Evolutionary conservation across 1,284 basidiomycete species (phyloP).

Genomic region (Papiliotrema nemorosa): DNA sequence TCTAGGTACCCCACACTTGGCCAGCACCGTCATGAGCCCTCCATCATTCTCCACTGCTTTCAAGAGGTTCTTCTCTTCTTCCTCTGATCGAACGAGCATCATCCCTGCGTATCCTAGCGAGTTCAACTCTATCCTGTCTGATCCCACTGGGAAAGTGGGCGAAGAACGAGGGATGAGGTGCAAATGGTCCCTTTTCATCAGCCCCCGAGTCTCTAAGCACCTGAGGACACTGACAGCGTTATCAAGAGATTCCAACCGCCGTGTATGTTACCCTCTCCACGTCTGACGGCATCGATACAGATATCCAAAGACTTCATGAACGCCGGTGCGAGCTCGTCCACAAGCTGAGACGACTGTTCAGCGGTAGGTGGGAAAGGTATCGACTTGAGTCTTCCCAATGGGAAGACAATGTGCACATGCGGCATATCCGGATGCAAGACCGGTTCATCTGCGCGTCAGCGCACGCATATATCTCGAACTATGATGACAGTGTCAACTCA

Average conservation of each 20-base stretch:
- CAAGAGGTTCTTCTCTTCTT: conserved; percentile 65
- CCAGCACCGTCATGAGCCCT: conserved; percentile 37
- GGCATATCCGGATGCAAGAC: conserved; percentile 65
- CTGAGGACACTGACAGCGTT: conserved; percentile 54
- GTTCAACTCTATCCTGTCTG: conserved; percentile 61
- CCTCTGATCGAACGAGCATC: conserved; percentile 73
- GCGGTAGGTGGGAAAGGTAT: conserved; percentile 54
- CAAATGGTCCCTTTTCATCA: conserved; percentile 59
- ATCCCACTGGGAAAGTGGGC: conserved; percentile 34
- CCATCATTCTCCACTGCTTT: conserved; percentile 36
- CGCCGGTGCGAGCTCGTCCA: conserved; percentile 58
- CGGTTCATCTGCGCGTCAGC: conserved; percentile 59
- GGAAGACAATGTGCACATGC: conserved; percentile 72
- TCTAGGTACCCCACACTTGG: conserved; percentile 39
- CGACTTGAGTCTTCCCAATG: conserved; percentile 48
- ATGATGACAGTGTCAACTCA: conserved; percentile 43
- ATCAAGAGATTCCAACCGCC: conserved; percentile 72
- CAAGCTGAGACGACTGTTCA: conserved; percentile 49
- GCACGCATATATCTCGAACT: neutral
- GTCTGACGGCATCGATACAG: conserved; percentile 61
- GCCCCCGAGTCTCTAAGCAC: too few relatives aligned
- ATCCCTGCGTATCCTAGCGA: conserved; percentile 82
- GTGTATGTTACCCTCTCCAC: conserved; percentile 28
- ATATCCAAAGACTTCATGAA: conserved; percentile 75
- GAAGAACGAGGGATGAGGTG: conserved; percentile 70